Base-by-base conservation (phyloP, 1,139 yeast species). In the Yamadazyma dushanensis region DNA sequence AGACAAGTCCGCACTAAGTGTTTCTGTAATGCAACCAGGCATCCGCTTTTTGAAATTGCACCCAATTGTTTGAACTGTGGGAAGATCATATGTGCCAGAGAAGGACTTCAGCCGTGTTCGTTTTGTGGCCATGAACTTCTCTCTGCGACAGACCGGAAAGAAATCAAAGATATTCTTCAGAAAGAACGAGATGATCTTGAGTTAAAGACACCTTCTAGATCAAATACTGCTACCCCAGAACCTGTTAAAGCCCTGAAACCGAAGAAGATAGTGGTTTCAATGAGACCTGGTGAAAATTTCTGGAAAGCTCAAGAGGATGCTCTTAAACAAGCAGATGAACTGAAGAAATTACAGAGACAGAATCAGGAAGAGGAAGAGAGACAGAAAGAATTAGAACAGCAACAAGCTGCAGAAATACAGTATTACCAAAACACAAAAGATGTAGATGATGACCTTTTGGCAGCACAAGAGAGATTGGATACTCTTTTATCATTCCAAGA, bases 51-150 rank as follows among this genome's bases (percentile, higher is more conserved):
- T 47, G 94, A 86, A 40, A 73, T 86, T 40, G 92, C 95, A 1
- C 98, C 98, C 0, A 94, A 94, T 56, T 94, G 99, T 52, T 62
- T 92, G 29, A 81, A 83, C 40, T 94, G 99, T 59, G 99, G 99
- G 8, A 88, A 89, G 55, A 87, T 94, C 26, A 85, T 92, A 2
- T 94, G 99, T 63, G 73, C 74, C 3, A 81, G 81, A 49, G 97
- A 94, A 54, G 97, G 97, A 0, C 57, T 80, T n/a, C 88, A 89
- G 37, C 94, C 94, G 4, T 94, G 99, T 55, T 76, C 94, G 2
- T 85, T 66, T 45, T 92, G 98, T 63, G 88, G 89, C 0, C 58
- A 70, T 16, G 84, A 80, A 22, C 61, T 92, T 25, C 66, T 92
- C 13, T 71, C 80, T 4, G 54, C 60, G 7, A 72, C 73, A 15